phyloP scores from a whole-genome alignment of 306 rosid species.

The Quercus agrifolia region DNA sequence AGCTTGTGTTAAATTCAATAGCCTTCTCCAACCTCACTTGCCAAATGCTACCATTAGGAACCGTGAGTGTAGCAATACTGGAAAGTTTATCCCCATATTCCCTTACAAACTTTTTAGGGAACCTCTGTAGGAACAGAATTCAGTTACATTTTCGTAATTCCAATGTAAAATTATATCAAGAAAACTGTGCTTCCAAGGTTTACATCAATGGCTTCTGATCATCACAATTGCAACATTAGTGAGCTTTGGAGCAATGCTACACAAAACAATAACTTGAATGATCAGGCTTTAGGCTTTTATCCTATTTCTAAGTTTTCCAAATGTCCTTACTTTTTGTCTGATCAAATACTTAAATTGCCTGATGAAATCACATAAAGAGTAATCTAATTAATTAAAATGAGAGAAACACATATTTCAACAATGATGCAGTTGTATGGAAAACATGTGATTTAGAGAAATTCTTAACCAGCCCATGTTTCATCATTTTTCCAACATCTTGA shows the following conservation, averaged over 20 bases:
- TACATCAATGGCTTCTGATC: not conserved
- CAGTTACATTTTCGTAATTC: not conserved
- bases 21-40: conserved; percentile 1
- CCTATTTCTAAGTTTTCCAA: not conserved
- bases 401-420: no score
- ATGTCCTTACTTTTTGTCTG: no score
- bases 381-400: no score
- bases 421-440: no score
- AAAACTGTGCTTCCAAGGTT: not conserved
- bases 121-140: not conserved
- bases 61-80: not conserved
- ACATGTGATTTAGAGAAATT: no score
- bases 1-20: no score
- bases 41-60: conserved; percentile 18
- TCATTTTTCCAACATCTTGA: no score
- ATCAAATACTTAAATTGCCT: no score
- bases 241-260: not conserved
- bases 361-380: no score
- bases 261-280: not conserved
- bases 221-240: not conserved
- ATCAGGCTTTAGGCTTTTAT: not conserved
- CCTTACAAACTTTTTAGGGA: conserved; percentile 1
- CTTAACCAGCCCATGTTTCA: no score
- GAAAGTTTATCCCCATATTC: conserved; percentile 15
- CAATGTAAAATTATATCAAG: not conserved